Evolutionary conservation across 306 rosid species (phyloP), one percentile per base, ranked within the genome.

Genomic region (Cercis canadensis): DNA sequence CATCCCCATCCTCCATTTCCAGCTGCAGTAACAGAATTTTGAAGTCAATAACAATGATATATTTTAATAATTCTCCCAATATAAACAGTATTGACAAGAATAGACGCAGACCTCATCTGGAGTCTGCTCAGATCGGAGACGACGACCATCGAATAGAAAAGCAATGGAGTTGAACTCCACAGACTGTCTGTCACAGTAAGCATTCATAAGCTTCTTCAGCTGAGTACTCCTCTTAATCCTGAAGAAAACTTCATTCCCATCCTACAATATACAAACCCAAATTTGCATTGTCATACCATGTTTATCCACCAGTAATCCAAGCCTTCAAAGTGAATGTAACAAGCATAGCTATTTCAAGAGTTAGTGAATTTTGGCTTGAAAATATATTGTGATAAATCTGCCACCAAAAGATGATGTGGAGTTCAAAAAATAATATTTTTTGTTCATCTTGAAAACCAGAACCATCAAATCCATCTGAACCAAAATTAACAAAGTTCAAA

Each of bases 1-100:
- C 96, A 59, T 91, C 97, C 5, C 96, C 97, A 21, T 90, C 97
- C 75, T 90, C 97, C 97, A 90, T 90, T 72, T 90, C 95, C 77
- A 90, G 69, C 96, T 90, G 88, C 70, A 73, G n/a, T 31, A 33
- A 52, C 54, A 57, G 8, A 32, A 17, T 4, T 40, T 10, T 24
- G 2, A 11, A n/a, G 66, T 70, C 16, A 44, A 62, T 65, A 78
- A 37, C 40, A 19, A 56, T 6, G 18, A 11, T 11, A 2, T 0
- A 12, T 2, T 7, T 3, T 6, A 59, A 62, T 17, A 56, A n/a
- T 11, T 7, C 31, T 33, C 17, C 10, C 12, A 44, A 12, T 15
- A 15, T 43, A 9, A 47, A 13, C 36, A 2, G 11, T 1, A 8
- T 11, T 40, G 0, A 11, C 3, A 24, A 7, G 15, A 9, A 40